phyloP scores from a whole-genome alignment of 75 land plant genomes.

The Picea glauca region DNA sequence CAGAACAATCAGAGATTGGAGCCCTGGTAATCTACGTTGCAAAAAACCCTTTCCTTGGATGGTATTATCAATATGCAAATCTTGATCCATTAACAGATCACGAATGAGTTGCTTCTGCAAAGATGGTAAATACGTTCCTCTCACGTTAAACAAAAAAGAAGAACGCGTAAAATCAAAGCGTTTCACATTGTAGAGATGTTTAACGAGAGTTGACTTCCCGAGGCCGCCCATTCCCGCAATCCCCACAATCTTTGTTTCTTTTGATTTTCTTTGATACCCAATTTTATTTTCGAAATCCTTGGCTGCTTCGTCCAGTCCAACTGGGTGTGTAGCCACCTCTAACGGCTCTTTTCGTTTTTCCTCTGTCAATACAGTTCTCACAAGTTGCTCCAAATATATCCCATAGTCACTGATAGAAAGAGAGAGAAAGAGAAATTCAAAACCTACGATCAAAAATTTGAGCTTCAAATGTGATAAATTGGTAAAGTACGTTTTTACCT shows the following conservation, averaged over 20 bases:
- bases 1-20: background rate
- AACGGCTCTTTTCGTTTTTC: background rate
- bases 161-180: too few species aligned
- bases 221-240: slow-evolving; percentile 1
- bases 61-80: background rate
- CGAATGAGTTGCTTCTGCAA: background rate
- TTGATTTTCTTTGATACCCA: background rate
- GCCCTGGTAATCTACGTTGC: background rate
- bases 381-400: background rate
- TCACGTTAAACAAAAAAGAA: too few species aligned
- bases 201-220: background rate
- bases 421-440: background rate
- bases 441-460: background rate
- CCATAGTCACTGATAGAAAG: background rate
- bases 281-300: background rate
- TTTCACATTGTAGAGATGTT: background rate
- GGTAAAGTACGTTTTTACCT: background rate
- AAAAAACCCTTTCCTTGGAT: background rate
- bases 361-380: background rate
- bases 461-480: background rate
- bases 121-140: background rate
- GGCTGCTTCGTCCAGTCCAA: background rate
- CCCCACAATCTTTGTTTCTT: background rate
- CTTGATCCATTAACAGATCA: background rate
- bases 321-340: slow-evolving; percentile 2